Evolutionary conservation across 768 basidiomycete species (phyloP), one percentile per base, ranked within the genome.

Genomic region (Coprinellus aureogranulatus): DNA sequence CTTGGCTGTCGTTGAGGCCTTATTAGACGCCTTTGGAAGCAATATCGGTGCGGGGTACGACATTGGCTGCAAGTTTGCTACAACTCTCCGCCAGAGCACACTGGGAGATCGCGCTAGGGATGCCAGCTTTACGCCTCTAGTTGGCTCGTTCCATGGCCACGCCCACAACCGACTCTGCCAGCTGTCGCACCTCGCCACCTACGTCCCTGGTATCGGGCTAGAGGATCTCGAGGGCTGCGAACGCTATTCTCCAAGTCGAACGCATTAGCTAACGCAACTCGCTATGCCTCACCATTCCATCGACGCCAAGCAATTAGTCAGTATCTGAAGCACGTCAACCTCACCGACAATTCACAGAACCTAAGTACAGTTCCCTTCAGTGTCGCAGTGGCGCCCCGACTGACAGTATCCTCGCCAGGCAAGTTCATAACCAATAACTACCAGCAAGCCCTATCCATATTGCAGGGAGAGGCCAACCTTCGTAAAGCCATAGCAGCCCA

Each of bases 131-230:
- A 48, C 28, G 4, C 56, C 57, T 5, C 49, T 68, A 6, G 65
- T 70, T 12, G 64, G 64, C 10, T 27, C 57, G 12, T 69, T 71
- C 51, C 71, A 72, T 45, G 64, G 68, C 0, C 65, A 72, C 45
- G 63, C 71, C 0, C 70, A 71, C 57, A 70, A 68, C 44, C 55
- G 59, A 14, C 41, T 59, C n/a, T 72, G 71, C 54, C 69, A 71
- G 55, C 51, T 64, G 4, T 28, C 52, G 1, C 50, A 62, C 53
- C 69, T 67, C 8, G 55, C 66, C 2, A 61, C 55, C 2, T 68
- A 67, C 45, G 53, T 59, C 6, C 25, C 51, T 14, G 67, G 68
- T 2, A 16, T 65, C 23, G 66, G 67, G 9, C 51, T 67, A 18
- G 61, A 68, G 46, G 68, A 70, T 49, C 59, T 72, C 18, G 68